Evolutionary conservation across 192 early-diverging fungal species (phyloP).

Genomic region (Coemansia sp.): DNA sequence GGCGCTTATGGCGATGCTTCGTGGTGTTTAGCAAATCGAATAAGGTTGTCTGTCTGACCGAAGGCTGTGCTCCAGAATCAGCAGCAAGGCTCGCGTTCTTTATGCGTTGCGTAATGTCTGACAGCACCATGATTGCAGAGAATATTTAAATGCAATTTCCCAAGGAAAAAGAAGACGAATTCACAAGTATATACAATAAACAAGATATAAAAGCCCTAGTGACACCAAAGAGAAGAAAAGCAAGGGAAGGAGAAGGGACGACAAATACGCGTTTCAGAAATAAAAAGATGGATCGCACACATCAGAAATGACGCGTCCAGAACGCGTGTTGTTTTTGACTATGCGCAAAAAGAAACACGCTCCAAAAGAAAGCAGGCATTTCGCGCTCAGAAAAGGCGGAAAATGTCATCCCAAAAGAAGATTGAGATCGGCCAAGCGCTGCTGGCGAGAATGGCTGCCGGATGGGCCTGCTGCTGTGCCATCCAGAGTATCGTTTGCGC

Average conservation of each 20-base stretch:
- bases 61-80: constrained; percentile 4
- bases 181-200: not conserved
- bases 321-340: not conserved
- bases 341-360: not conserved
- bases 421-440: constrained; percentile 50
- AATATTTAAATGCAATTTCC: not conserved
- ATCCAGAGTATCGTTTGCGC: constrained; percentile 15
- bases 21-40: constrained; percentile 37
- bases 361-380: not conserved
- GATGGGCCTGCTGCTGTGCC: constrained; percentile 31
- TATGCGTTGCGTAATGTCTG: constrained; percentile 41
- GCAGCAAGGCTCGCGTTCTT: constrained; percentile 17
- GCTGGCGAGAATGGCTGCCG: constrained; percentile 50
- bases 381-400: not conserved
- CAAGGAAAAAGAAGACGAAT: not conserved
- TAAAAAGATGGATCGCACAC: constrained; percentile 3
- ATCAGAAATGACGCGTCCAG: not conserved
- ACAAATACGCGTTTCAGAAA: not conserved
- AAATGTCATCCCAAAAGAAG: constrained; percentile 30
- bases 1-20: constrained; percentile 35
- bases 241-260: not conserved
- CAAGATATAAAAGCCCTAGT: not conserved
- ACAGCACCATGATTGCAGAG: constrained; percentile 23
- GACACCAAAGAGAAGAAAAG: not conserved
- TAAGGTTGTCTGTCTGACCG: constrained; percentile 34